Evolutionary conservation across 1,139 yeast species (phyloP), one percentile per base, ranked within the genome.

Genomic region (Candida sanyaensis): DNA sequence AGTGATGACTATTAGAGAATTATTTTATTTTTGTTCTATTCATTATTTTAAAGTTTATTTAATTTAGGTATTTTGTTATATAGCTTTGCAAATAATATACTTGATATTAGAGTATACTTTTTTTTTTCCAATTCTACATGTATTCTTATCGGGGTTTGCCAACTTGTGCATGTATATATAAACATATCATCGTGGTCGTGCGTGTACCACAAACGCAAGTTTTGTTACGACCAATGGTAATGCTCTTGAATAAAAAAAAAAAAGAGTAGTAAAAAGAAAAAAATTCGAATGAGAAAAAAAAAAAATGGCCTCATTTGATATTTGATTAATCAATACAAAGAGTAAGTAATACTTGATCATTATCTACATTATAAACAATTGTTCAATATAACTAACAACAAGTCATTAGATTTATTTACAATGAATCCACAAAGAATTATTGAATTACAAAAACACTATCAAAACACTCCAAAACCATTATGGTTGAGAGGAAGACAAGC

Each of bases 401-500:
- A 12, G 6, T 27, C 10, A 30, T 12, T 34, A n/a, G 10, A 5
- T 11, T 23, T 24, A 26, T n/a, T 31, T 12, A 40, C 3, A 12
- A 77, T 79, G 84, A 71, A 80, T 64, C 80, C 80, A 64, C 82
- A 76, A 78, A 83, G 81, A 77, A 83, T 87, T 65, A 85, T 86
- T 61, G 81, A 84, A 66, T 75, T 85, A 69, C 95, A 87, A 78
- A 86, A 80, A 73, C 73, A 80, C 60, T 87, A 84, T 79, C 95
- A 87, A 75, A 65, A 73, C 60, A 79, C 92, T 56, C 72, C 78
- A 65, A 82, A 85, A 73, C 87, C 85, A 63, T 78, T 87, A 68
- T 86, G 89, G 90, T 75, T 83, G 78, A 84, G 86, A 79, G 79
- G 79, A 42, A 68, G 75, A 57, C 84, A 92, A 74, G 84, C 97